Percentiles rank a stretch among this genome's conserved stretches.
Evolutionary conservation across 768 basidiomycete genomes (phyloP).

Genomic region (Boletus subcaerulescens): DNA sequence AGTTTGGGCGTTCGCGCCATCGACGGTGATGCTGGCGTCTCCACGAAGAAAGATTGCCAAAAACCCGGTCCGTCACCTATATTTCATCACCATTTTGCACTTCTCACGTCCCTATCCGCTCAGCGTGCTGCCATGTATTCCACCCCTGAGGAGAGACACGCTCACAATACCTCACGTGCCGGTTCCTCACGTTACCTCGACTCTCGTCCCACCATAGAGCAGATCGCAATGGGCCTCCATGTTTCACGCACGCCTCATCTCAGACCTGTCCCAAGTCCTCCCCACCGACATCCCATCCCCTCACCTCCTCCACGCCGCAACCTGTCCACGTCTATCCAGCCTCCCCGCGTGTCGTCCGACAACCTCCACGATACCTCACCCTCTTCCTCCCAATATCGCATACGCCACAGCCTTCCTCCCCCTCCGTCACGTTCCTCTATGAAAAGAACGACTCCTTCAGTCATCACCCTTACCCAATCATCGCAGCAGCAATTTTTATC

Average conservation of each 20-base stretch:
- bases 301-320: constrained; percentile 16
- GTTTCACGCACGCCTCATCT: constrained; percentile 74
- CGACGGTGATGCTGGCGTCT: no score
- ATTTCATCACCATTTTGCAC: background rate
- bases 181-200: constrained; percentile 38
- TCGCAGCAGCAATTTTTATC: constrained; percentile 16
- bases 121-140: constrained; percentile 40
- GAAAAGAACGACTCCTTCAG: constrained; percentile 46
- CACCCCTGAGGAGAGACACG: constrained; percentile 39
- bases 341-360: constrained; percentile 18
- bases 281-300: constrained; percentile 17
- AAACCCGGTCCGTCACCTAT: constrained; percentile 14
- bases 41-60: constrained; percentile 21
- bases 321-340: constrained; percentile 28
- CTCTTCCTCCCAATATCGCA: constrained; percentile 20
- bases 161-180: constrained; percentile 32
- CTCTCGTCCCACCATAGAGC: constrained; percentile 63
- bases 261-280: constrained; percentile 34
- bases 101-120: constrained; percentile 7
- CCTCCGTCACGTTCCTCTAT: constrained; percentile 64
- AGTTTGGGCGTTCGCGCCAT: no score
- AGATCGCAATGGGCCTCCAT: constrained; percentile 81
- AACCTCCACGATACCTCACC: constrained; percentile 22
- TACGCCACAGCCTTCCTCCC: constrained; percentile 41
- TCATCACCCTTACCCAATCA: constrained; percentile 20